Conservation (phyloP, 768 basidiomycete genomes). For the Boletus reticuloceps region DNA sequence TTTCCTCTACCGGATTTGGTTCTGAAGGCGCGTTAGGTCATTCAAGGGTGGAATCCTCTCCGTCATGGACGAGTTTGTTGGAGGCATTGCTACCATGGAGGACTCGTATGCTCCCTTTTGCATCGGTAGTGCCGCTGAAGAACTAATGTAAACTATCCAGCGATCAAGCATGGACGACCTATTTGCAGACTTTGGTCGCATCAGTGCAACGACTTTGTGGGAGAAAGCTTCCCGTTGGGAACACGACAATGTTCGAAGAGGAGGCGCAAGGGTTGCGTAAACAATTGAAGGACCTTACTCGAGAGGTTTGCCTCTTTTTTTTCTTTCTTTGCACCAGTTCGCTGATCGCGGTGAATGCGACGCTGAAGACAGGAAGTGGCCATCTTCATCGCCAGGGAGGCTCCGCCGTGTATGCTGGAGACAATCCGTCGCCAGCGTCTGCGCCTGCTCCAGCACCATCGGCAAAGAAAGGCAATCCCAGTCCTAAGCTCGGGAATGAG, state of each 20-base stretch:
- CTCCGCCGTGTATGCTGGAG: slow-evolving; percentile 15
- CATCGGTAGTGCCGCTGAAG: neutral
- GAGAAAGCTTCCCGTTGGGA: slow-evolving; percentile 53
- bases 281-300: slow-evolving; percentile 60
- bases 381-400: slow-evolving; percentile 13
- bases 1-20: neutral
- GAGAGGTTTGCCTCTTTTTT: slow-evolving; percentile 48
- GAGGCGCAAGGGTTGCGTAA: slow-evolving; percentile 59
- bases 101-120: slow-evolving; percentile 51
- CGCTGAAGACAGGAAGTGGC: neutral
- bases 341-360: slow-evolving; percentile 6
- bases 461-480: slow-evolving; percentile 32
- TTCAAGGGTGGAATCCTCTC: slow-evolving; percentile 58
- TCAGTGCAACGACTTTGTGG: slow-evolving; percentile 70
- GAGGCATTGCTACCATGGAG: slow-evolving; percentile 55
- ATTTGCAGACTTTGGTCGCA: slow-evolving; percentile 56
- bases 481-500: slow-evolving; percentile 55
- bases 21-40: slow-evolving; percentile 40
- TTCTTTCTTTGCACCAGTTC: neutral
- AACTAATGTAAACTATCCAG: slow-evolving; percentile 37
- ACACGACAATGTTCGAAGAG: slow-evolving; percentile 44
- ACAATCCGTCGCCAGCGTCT: slow-evolving; percentile 1
- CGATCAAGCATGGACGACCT: slow-evolving; percentile 60
- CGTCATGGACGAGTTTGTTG: slow-evolving; percentile 63
- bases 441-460: slow-evolving; percentile 17